A percentile compares a stretch with the other conserved stretches of the same genome.
Conservation (phyloP, 148 eudicot species). For the Chenopodium quinoa region DNA sequence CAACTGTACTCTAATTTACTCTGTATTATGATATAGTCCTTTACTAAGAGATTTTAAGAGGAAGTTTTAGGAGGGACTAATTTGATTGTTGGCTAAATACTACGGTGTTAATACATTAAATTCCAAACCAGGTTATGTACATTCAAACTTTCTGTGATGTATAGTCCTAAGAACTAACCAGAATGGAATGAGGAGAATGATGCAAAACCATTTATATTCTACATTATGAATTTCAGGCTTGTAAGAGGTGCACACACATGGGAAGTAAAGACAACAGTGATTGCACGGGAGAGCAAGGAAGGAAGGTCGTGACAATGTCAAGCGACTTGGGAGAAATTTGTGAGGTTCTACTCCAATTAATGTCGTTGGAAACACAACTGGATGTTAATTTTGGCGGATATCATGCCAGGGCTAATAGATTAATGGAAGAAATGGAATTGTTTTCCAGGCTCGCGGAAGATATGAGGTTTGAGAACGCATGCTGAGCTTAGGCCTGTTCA, state of each 20-base stretch:
- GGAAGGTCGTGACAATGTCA: constrained; percentile 33
- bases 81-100: not conserved
- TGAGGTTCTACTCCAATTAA: constrained; percentile 48
- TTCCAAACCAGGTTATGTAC: not conserved
- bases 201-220: not conserved
- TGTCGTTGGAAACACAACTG: constrained; percentile 39
- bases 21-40: not conserved
- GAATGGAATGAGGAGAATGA: not conserved
- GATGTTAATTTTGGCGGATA: constrained; percentile 15
- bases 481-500: not conserved
- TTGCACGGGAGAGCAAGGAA: constrained; percentile 30
- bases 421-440: constrained; percentile 66
- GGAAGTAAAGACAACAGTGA: constrained; percentile 42
- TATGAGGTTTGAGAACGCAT: constrained; percentile 25
- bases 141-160: not conserved
- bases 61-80: too few species aligned
- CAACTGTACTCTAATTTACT: not conserved
- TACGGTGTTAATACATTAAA: not conserved
- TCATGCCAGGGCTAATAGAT: constrained; percentile 25
- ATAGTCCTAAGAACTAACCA: not conserved
- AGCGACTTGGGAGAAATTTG: constrained; percentile 47
- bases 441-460: constrained; percentile 45
- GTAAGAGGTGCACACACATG: constrained; percentile 44
- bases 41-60: not conserved
- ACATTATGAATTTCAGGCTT: constrained; percentile 47